Evolutionary conservation across 2,329 filamentous ascomycete species (phyloP).

Genomic region (Aspergillus japonicus): DNA sequence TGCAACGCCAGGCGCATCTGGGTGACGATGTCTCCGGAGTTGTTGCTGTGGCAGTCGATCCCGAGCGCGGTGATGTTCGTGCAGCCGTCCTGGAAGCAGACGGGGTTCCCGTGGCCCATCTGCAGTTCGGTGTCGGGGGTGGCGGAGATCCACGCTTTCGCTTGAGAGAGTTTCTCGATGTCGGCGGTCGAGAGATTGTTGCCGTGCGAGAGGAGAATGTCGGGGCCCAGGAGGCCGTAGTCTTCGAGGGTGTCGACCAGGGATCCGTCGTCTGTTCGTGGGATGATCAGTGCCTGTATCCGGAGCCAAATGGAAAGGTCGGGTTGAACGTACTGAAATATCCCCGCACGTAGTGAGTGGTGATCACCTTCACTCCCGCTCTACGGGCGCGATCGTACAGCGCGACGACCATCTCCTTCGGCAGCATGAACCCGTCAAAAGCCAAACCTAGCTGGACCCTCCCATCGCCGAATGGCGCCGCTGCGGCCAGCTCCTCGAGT

Average conservation of each 20-base stretch:
- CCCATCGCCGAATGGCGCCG: conserved; percentile 24
- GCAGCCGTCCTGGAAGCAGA: conserved; percentile 25
- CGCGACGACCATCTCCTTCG: conserved; percentile 23
- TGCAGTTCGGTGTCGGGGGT: conserved; percentile 33
- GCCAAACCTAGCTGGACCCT: conserved; percentile 29
- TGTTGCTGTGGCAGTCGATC: conserved; percentile 34
- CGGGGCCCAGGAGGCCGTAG: conserved; percentile 19
- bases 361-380: conserved; percentile 26
- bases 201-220: conserved; percentile 26
- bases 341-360: conserved; percentile 23
- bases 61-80: conserved; percentile 25
- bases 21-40: conserved; percentile 26
- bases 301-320: too few relatives aligned
- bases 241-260: conserved; percentile 16
- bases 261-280: background rate
- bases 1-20: conserved; percentile 30
- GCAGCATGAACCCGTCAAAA: conserved; percentile 28
- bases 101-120: conserved; percentile 30
- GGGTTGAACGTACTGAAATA: conserved; percentile 2
- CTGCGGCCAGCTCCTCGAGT: conserved; percentile 17
- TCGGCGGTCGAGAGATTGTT: conserved; percentile 21
- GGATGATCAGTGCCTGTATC: background rate
- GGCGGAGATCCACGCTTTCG: conserved; percentile 22
- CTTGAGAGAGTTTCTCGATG: conserved; percentile 18
- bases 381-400: conserved; percentile 19